Percentiles rank a stretch among this genome's conserved stretches.
Conservation (phyloP, 768 basidiomycete genomes). For the Auriculariales sp. region DNA sequence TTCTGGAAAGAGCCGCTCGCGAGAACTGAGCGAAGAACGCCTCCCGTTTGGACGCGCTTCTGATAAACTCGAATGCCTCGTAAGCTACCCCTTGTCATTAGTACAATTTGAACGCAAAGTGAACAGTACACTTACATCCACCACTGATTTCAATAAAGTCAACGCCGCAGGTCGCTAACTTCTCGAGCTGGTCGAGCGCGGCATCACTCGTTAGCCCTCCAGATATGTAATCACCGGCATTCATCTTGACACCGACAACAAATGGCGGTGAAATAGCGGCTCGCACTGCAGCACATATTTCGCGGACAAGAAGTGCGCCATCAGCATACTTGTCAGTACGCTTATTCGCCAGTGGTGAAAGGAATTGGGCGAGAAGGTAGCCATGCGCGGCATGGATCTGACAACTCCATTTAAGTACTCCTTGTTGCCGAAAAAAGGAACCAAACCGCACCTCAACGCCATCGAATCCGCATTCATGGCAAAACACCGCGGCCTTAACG, state of each 20-base stretch:
- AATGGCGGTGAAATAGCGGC: slow-evolving; percentile 39
- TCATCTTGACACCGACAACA: slow-evolving; percentile 65
- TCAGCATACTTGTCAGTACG: slow-evolving; percentile 48
- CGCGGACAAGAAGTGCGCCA: slow-evolving; percentile 40
- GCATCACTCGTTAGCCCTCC: slow-evolving; percentile 17
- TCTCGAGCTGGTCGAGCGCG: slow-evolving; percentile 44
- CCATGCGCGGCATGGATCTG: slow-evolving; percentile 84
- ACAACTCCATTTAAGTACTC: too few relatives aligned
- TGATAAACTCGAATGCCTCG: slow-evolving; percentile 14
- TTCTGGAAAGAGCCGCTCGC: slow-evolving; percentile 29
- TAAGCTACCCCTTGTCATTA: neutral
- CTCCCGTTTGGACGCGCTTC: slow-evolving; percentile 33
- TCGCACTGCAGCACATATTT: slow-evolving; percentile 44
- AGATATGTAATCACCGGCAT: slow-evolving; percentile 56
- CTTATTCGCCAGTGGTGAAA: slow-evolving; percentile 45
- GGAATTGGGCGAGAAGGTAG: slow-evolving; percentile 67
- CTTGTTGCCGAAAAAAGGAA: too few relatives aligned
- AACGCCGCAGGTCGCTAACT: slow-evolving; percentile 51
- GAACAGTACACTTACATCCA: slow-evolving; percentile 61
- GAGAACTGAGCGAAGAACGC: slow-evolving; percentile 64
- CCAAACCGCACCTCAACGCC: slow-evolving; percentile 73
- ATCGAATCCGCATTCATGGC: slow-evolving; percentile 60
- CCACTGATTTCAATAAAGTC: slow-evolving; percentile 86
- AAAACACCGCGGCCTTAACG: slow-evolving; percentile 49
- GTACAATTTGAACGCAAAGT: slow-evolving; percentile 5